A percentile compares a stretch with the other conserved stretches of the same genome.
Conservation (phyloP, 768 basidiomycete genomes). For the Podaxis pistillaris region DNA sequence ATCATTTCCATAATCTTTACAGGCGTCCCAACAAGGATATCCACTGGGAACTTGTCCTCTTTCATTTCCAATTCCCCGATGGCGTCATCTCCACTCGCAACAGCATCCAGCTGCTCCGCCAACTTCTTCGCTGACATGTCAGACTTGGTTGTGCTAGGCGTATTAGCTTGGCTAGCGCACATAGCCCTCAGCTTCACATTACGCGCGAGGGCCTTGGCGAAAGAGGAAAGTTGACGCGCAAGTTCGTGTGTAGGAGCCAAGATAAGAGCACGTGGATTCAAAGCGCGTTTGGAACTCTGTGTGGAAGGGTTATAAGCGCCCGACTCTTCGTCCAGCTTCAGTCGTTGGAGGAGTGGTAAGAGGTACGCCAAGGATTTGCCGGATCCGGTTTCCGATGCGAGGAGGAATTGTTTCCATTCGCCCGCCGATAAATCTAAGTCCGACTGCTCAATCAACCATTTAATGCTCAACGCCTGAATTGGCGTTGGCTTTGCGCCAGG, state of each 20-base stretch:
- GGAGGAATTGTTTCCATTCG: slow-evolving; percentile 52
- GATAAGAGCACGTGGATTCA: slow-evolving; percentile 75
- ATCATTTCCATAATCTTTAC: slow-evolving; percentile 64
- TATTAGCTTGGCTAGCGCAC: slow-evolving; percentile 67
- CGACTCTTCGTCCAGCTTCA: slow-evolving; percentile 62
- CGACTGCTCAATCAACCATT: slow-evolving; percentile 49
- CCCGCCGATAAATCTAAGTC: slow-evolving; percentile 18
- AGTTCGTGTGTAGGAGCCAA: slow-evolving; percentile 91
- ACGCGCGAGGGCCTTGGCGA: slow-evolving; percentile 76
- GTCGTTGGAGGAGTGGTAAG: slow-evolving; percentile 74
- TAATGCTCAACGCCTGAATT: slow-evolving; percentile 75
- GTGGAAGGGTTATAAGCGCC: not conserved
- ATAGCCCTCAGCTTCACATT: slow-evolving; percentile 71
- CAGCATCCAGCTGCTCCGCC: slow-evolving; percentile 31
- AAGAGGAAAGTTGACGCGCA: slow-evolving; percentile 71
- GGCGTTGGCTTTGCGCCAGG: slow-evolving; percentile 59
- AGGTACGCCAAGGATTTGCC: slow-evolving; percentile 92
- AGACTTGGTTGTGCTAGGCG: slow-evolving; percentile 26
- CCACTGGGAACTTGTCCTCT: slow-evolving; percentile 33
- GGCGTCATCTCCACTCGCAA: slow-evolving; percentile 6
- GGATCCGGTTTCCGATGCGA: slow-evolving; percentile 89
- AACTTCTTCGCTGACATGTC: slow-evolving; percentile 50
- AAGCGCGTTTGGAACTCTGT: slow-evolving; percentile 8
- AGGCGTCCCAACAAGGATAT: slow-evolving; percentile 67
- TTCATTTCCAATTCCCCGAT: slow-evolving; percentile 18